phyloP scores from a whole-genome alignment of 2,329 filamentous ascomycete genomes.

The Fusarium duplospermum region DNA sequence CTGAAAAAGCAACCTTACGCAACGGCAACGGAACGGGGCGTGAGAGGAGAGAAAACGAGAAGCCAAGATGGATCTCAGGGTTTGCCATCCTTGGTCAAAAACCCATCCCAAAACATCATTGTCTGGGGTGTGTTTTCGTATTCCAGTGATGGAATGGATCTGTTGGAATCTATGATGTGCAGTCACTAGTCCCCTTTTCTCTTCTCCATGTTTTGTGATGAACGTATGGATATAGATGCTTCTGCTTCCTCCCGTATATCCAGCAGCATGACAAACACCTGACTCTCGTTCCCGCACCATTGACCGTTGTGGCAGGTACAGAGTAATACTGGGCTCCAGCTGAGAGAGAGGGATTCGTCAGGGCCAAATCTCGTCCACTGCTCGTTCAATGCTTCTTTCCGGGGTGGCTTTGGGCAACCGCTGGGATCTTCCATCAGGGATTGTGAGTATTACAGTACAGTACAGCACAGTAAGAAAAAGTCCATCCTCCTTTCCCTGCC shows the following conservation, averaged over 20 bases:
- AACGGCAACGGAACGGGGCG: neutral
- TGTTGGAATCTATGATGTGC: conserved; percentile 18
- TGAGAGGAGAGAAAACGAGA: neutral
- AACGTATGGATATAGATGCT: neutral
- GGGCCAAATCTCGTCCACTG: conserved; percentile 14
- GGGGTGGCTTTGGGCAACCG: conserved; percentile 37
- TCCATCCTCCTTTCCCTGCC: neutral
- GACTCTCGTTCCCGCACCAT: conserved; percentile 26
- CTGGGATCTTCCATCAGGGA: conserved; percentile 26
- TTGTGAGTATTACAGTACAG: conserved; percentile 6
- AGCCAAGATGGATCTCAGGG: conserved; percentile 4
- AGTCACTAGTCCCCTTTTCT: neutral
- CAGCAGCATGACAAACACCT: conserved; percentile 29
- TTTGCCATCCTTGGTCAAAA: neutral
- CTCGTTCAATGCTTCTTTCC: conserved; percentile 26
- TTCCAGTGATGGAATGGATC: conserved; percentile 29
- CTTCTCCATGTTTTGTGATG: neutral
- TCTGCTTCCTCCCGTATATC: neutral
- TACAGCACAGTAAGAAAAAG: neutral
- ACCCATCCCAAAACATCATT: conserved; percentile 15
- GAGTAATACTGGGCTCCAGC: conserved; percentile 7
- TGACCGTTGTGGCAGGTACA: conserved; percentile 16
- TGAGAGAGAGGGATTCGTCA: conserved; percentile 12
- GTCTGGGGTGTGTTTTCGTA: conserved; percentile 26
- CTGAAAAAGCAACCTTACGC: conserved; percentile 2